Evolutionary conservation across 2,329 filamentous ascomycete genomes (phyloP).

Genomic region (Sporothrix dimorphospora): DNA sequence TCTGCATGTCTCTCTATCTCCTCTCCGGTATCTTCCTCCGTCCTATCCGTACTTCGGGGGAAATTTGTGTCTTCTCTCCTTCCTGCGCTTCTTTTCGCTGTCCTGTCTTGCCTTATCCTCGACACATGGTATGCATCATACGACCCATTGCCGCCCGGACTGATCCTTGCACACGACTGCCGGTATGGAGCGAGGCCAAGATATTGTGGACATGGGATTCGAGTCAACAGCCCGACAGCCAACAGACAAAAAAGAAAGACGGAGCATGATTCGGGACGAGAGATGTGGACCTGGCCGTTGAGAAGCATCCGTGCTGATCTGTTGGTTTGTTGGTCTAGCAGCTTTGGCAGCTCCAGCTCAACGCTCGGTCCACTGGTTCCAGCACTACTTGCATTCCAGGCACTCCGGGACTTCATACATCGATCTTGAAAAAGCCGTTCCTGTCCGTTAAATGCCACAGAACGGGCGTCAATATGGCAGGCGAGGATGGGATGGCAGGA

Average conservation of each 20-base stretch:
- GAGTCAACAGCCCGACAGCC: no score
- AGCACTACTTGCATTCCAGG: not conserved
- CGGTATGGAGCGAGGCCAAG: not conserved
- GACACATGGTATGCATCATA: not conserved
- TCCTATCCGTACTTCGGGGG: not conserved
- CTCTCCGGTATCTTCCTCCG: constrained; percentile 3
- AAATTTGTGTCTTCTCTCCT: not conserved
- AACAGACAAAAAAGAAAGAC: not conserved
- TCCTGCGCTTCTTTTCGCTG: not conserved
- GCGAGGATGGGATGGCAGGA: not conserved
- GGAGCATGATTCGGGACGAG: not conserved
- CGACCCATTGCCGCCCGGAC: not conserved
- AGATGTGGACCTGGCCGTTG: not conserved
- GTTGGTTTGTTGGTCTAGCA: not conserved
- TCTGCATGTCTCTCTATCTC: constrained; percentile 13
- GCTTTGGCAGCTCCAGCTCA: not conserved
- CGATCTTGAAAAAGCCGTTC: not conserved
- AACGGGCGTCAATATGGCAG: not conserved
- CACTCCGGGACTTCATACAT: not conserved
- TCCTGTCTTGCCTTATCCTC: not conserved
- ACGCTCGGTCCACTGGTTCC: not conserved
- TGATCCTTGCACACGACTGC: not conserved
- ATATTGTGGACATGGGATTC: not conserved
- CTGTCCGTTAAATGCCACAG: not conserved
- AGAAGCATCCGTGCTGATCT: not conserved